phyloP scores from a whole-genome alignment of 2,329 filamentous ascomycete species.

The Emergomyces africanus region DNA sequence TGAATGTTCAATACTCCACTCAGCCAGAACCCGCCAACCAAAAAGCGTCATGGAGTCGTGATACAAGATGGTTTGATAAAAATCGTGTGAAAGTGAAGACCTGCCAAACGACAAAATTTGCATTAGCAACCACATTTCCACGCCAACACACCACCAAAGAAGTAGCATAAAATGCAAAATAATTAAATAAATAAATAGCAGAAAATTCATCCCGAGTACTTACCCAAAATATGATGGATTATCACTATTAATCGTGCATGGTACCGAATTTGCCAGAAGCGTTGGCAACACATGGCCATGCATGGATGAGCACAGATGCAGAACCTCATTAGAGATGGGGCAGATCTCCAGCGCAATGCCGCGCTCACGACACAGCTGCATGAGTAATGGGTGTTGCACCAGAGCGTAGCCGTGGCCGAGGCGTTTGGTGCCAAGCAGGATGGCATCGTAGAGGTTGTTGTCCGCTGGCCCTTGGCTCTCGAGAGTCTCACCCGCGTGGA shows the following conservation, averaged over 20 bases:
- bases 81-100: slow-evolving; percentile 2
- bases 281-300: slow-evolving; percentile 63
- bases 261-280: slow-evolving; percentile 8
- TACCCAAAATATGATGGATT: slow-evolving; percentile 4
- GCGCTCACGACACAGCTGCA: slow-evolving; percentile 80
- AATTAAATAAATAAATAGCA: background rate
- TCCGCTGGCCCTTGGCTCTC: slow-evolving; percentile 67
- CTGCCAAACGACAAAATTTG: background rate
- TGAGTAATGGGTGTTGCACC: slow-evolving; percentile 80
- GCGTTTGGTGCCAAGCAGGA: slow-evolving; percentile 72
- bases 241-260: slow-evolving; percentile 5
- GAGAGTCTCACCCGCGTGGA: slow-evolving; percentile 83
- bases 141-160: background rate
- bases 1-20: slow-evolving; percentile 6
- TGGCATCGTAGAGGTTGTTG: slow-evolving; percentile 76
- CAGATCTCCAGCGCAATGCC: slow-evolving; percentile 82
- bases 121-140: background rate
- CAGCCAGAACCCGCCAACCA: slow-evolving; percentile 1
- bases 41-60: slow-evolving; percentile 1
- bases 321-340: slow-evolving; percentile 79
- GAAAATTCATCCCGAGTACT: background rate
- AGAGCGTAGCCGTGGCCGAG: slow-evolving; percentile 85
- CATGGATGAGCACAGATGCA: slow-evolving; percentile 65
- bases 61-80: background rate
- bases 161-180: background rate